Base-by-base conservation (phyloP, 169 alveolate species). In the Plasmodium inui region DNA sequence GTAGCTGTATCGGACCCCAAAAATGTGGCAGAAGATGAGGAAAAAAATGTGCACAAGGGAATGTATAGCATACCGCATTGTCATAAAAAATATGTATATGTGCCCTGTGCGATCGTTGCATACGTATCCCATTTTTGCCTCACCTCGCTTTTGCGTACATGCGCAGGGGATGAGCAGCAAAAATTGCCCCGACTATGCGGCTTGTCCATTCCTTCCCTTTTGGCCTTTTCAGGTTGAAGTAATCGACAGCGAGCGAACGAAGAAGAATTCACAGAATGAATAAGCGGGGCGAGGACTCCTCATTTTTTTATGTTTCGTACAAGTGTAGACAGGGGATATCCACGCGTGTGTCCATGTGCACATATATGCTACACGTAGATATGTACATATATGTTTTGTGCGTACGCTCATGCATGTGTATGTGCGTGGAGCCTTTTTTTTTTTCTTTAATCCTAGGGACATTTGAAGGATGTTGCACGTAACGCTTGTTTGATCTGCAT, bases 211-310 rank as follows among this genome's bases (percentile, higher is more conserved):
- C 14, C 8, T 61, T 79, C 82, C 10, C 32, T 28, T 53, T 78
- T 76, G 67, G 4, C n/a, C 2, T 32, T 53, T 79, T 61, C 83
- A 89, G 94, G 94, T 89, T n/a, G 91, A 89, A 78, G 37, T 79
- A 34, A 89, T 89, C 72, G 94, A 89, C 53, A 80, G 72, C 14
- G 94, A 89, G 30, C 82, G 94, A 34, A 89, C 91, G 39, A 79
- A 81, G 79, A 89, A 89, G 73, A 89, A 39, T 37, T 41, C 89
- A 22, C 83, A 89, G 72, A 89, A 81, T 80, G 83, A 78, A 10
- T 81, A 79, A 89, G 26, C 30, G 14, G 85, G 44, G 37, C 61
- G 17, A 12, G 61, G 79, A 57, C 22, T 28, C 46, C 50, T 71
- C 37, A 34, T 84, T 83, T 84, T 84, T 84, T 84, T 86, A 86